A percentile compares a stretch with the other conserved stretches of the same genome.
Evolutionary conservation across 1,284 basidiomycete genomes (phyloP).

Genomic region (Apiotrichum gamsii): DNA sequence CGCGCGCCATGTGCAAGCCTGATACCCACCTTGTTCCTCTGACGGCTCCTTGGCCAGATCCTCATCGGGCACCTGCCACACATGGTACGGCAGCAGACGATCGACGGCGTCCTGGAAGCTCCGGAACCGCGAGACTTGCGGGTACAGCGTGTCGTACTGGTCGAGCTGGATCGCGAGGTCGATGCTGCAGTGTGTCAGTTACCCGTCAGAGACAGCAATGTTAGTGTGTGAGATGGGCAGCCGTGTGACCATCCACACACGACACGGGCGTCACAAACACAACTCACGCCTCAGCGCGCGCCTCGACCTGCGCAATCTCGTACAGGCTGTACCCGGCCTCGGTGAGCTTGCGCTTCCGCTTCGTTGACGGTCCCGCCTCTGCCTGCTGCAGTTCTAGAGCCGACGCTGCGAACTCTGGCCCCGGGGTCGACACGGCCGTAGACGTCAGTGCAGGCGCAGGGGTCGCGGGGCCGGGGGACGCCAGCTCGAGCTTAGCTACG

Average conservation of each 20-base stretch:
- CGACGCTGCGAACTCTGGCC: too few relatives aligned
- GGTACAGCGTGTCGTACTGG: slow-evolving; percentile 30
- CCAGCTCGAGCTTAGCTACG: too few relatives aligned
- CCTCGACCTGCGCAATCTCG: slow-evolving; percentile 12
- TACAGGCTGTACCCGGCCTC: slow-evolving; percentile 3
- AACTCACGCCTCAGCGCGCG: slow-evolving; percentile 11
- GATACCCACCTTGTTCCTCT: slow-evolving; percentile 13
- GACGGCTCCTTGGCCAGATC: slow-evolving; percentile 22
- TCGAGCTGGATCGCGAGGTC: slow-evolving; percentile 33
- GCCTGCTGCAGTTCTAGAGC: too few relatives aligned
- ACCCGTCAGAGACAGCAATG: background rate
- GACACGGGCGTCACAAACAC: background rate
- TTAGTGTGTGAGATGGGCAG: too few relatives aligned
- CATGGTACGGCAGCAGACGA: slow-evolving; percentile 39
- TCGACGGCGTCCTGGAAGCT: slow-evolving; percentile 34
- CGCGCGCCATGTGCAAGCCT: too few relatives aligned
- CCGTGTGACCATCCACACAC: slow-evolving; percentile 7
- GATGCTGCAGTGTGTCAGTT: slow-evolving; percentile 27
- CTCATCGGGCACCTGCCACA: slow-evolving; percentile 41
- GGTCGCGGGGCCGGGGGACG: too few relatives aligned
- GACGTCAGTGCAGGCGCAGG: too few relatives aligned
- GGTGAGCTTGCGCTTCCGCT: slow-evolving; percentile 12
- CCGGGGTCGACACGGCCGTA: too few relatives aligned
- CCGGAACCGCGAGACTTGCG: slow-evolving; percentile 18
- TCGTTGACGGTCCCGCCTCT: background rate